Base-by-base conservation (phyloP, 305 asterid genomes). In the Caryopteris hybrid region DNA sequence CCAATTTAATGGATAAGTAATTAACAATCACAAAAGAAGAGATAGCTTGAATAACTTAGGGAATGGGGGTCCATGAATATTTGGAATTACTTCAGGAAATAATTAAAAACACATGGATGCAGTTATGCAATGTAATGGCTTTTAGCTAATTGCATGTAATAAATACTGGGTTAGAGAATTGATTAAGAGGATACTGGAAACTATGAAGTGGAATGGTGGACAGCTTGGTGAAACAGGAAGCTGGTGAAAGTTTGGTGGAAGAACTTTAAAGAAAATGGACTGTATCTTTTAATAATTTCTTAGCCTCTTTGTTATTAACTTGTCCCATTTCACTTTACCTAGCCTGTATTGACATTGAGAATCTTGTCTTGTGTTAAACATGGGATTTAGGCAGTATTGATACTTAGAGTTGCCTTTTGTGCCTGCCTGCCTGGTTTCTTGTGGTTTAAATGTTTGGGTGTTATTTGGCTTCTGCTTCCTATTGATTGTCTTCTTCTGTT, bases 401-500 rank as follows among this genome's bases (percentile, higher is more conserved):
- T 25, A 25, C 4, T 25, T 4, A 25, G 31, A 25, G n/a, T n/a
- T n/a, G n/a, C n/a, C n/a, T n/a, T n/a, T n/a, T n/a, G n/a, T n/a
- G n/a, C n/a, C n/a, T n/a, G n/a, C 4, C 58, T 46, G 60, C 52
- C 41, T 12, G 2, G 16, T 31, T 46, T 46, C 18, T 23, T 8
- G 2, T 25, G 12, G 21, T 34, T 25, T 21, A 8, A 18, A n/a
- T 36, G 60, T 33, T 60, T 36, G 39, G 25, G 67, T n/a, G 13
- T 17, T 52, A 23, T 31, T 70, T 42, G 25, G 16, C 12, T 31
- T 21, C 31, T 46, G 18, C 58, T 78, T 78, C 56, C 86, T 80
- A 81, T 76, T 76, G 88, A 84, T 48, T 79, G 74, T 74, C 66
- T 76, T 45, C 78, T 81, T 66, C 22, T 86, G 86, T 84, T 64